Percentiles rank a stretch among this genome's conserved stretches.
Evolutionary conservation across 2,329 filamentous ascomycete species (phyloP).

Genomic region (Fusarium albosuccineum): DNA sequence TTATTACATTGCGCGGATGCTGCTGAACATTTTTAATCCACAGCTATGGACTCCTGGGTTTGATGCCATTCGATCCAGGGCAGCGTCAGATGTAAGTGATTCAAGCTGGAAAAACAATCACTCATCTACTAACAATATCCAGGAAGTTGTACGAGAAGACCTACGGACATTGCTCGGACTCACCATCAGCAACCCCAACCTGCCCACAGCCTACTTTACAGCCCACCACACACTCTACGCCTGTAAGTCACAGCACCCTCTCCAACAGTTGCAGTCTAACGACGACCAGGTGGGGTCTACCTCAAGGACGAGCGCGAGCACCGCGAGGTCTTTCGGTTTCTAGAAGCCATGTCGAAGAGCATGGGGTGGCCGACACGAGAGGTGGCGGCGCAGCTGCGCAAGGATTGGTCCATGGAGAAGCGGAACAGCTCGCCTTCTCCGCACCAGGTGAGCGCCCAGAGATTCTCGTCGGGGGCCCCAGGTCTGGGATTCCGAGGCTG

Average conservation of each 20-base stretch:
- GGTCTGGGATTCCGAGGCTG: slow-evolving; percentile 21
- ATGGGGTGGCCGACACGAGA: slow-evolving; percentile 35
- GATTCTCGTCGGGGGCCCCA: slow-evolving; percentile 15
- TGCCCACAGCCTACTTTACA: slow-evolving; percentile 44
- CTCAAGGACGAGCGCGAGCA: slow-evolving; percentile 27
- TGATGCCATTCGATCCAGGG: slow-evolving; percentile 37
- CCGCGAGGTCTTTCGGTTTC: slow-evolving; percentile 25
- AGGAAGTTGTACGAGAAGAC: slow-evolving; percentile 41
- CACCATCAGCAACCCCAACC: slow-evolving; percentile 44
- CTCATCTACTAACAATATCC: neutral
- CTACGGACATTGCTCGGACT: slow-evolving; percentile 44
- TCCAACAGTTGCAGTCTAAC: neutral
- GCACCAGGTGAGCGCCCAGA: slow-evolving; percentile 1
- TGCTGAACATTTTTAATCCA: slow-evolving; percentile 56
- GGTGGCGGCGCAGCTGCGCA: slow-evolving; percentile 21
- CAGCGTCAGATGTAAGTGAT: slow-evolving; percentile 34
- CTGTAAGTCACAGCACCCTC: slow-evolving; percentile 31
- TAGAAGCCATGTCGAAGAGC: slow-evolving; percentile 25
- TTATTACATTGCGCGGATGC: slow-evolving; percentile 55
- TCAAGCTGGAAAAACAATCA: too few relatives aligned
- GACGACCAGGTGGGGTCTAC: slow-evolving; percentile 29
- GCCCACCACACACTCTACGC: slow-evolving; percentile 45
- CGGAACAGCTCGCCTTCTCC: slow-evolving; percentile 21
- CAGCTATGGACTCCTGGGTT: slow-evolving; percentile 42
- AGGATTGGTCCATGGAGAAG: slow-evolving; percentile 27